A percentile compares a stretch with the other conserved stretches of the same genome.
phyloP scores from a whole-genome alignment of 2,329 filamentous ascomycete species.

The Davidsoniella australis region DNA sequence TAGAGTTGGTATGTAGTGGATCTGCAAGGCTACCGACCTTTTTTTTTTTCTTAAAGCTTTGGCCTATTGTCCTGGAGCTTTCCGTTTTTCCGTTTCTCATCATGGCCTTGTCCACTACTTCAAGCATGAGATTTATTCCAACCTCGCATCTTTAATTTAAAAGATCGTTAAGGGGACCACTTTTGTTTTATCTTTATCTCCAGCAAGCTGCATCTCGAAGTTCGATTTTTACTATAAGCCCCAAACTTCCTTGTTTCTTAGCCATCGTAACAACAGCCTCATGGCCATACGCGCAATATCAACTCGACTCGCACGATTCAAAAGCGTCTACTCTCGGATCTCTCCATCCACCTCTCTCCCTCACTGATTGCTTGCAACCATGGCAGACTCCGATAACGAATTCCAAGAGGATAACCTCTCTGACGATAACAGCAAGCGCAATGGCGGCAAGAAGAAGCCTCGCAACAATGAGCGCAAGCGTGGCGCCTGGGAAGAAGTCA shows the following conservation, averaged over 20 bases:
- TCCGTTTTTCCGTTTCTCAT: too few species aligned
- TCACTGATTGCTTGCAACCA: constrained; percentile 18
- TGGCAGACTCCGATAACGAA: constrained; percentile 60
- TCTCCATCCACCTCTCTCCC: too few species aligned
- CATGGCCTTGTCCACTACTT: too few species aligned
- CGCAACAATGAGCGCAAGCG: constrained; percentile 21
- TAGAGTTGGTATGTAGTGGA: neutral
- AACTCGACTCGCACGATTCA: neutral
- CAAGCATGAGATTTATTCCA: too few species aligned
- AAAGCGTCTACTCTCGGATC: neutral
- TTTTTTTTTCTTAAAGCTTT: neutral
- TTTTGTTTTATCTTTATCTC: too few species aligned
- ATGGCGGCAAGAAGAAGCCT: constrained; percentile 8
- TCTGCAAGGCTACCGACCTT: constrained; percentile 1
- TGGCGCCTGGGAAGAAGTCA: constrained; percentile 49
- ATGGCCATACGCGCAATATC: too few species aligned
- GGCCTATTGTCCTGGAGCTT: neutral
- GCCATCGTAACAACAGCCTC: neutral
- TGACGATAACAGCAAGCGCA: constrained; percentile 30
- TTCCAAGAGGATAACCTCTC: constrained; percentile 46
- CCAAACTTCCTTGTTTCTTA: neutral
- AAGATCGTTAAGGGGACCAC: too few species aligned
- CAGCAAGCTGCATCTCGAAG: too few species aligned
- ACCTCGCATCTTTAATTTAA: too few species aligned
- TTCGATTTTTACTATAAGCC: too few species aligned